Conservation (phyloP, 306 rosid genomes). For the Prunus dulcis region DNA sequence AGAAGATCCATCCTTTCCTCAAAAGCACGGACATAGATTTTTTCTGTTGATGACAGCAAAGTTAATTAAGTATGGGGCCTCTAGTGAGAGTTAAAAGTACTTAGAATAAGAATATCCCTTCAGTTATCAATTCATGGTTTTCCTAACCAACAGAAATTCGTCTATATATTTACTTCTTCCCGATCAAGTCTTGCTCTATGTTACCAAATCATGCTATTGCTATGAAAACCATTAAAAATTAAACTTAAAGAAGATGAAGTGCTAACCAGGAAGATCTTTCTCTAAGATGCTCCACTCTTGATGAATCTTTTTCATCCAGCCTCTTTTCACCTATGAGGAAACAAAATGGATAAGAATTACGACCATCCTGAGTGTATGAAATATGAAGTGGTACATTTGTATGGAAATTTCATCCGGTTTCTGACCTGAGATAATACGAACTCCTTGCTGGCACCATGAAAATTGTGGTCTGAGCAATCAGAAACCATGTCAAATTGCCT, state of each 20-base stretch:
- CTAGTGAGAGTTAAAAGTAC: constrained; percentile 4
- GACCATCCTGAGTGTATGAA: constrained; percentile 14
- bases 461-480: constrained; percentile 79
- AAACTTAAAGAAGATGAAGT: constrained; percentile 22
- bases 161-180: no score
- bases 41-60: constrained; percentile 47
- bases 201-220: background rate
- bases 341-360: constrained; percentile 14
- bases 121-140: no score
- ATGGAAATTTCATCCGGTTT: constrained; percentile 12
- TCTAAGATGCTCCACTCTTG: constrained; percentile 89
- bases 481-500: constrained; percentile 65
- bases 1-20: constrained; percentile 95
- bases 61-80: constrained; percentile 6
- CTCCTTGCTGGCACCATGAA: constrained; percentile 49
- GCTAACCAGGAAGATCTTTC: constrained; percentile 81
- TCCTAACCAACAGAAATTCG: no score
- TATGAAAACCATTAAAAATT: background rate
- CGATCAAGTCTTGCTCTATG: no score
- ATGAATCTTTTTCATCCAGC: constrained; percentile 87
- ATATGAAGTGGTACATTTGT: background rate
- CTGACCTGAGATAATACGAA: constrained; percentile 67
- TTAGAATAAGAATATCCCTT: constrained; percentile 5
- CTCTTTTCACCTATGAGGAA: constrained; percentile 51
- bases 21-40: constrained; percentile 71